A percentile compares a stretch with the other conserved stretches of the same genome.
phyloP scores from a whole-genome alignment of 2,329 filamentous ascomycete species.

The Pseudogymnoascus sp. region DNA sequence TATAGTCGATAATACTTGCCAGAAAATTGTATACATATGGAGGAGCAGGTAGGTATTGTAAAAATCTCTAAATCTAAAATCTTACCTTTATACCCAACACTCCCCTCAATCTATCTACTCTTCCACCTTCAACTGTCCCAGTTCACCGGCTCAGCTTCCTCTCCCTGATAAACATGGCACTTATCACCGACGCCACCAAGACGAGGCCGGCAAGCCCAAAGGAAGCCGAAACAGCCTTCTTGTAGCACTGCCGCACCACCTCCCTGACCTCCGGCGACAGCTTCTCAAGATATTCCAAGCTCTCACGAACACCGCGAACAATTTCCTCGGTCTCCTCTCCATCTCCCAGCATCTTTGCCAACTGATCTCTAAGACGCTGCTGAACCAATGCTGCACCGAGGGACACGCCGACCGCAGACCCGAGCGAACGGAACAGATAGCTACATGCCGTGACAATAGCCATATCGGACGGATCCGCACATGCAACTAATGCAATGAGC shows the following conservation, averaged over 20 bases:
- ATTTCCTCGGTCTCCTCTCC: conserved; percentile 56
- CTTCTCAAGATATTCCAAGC: conserved; percentile 57
- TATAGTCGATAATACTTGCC: not conserved
- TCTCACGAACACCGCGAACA: conserved; percentile 60
- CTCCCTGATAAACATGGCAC: conserved; percentile 47
- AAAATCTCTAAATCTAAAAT: not conserved
- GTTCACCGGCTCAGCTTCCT: conserved; percentile 36
- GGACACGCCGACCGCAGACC: conserved; percentile 60
- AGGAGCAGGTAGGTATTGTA: not conserved
- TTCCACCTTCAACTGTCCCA: not conserved
- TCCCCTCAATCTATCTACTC: not conserved
- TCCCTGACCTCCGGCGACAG: conserved; percentile 51
- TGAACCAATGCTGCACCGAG: conserved; percentile 62
- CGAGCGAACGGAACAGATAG: conserved; percentile 72
- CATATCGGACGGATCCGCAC: conserved; percentile 57
- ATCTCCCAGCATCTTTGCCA: conserved; percentile 45
- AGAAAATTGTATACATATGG: not conserved
- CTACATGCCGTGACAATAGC: conserved; percentile 71
- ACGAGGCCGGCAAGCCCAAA: conserved; percentile 35
- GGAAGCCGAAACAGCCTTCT: conserved; percentile 35
- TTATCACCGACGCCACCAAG: conserved; percentile 32
- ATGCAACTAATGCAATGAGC: conserved; percentile 64
- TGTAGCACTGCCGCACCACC: conserved; percentile 60
- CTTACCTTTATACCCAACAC: not conserved
- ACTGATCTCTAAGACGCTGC: conserved; percentile 50